Evolutionary conservation across 2,329 filamentous ascomycete species (phyloP).

Genomic region (Sporothrix curviconia): DNA sequence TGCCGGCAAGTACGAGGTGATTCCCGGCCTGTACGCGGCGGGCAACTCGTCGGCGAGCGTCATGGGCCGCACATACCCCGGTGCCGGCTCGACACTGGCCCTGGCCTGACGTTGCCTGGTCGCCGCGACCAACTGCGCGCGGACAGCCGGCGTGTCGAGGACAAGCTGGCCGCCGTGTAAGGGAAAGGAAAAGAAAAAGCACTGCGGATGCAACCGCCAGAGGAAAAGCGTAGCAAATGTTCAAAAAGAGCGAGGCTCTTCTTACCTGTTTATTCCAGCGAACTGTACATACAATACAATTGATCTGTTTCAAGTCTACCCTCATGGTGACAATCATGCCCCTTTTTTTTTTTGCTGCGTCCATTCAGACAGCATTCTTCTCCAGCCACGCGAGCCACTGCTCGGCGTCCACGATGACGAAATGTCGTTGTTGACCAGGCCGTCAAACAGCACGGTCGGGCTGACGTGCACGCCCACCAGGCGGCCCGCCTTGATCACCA

Average conservation of each 20-base stretch:
- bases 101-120: conserved; percentile 31
- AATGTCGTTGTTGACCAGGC: conserved; percentile 71
- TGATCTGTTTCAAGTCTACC: background rate
- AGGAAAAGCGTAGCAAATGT: too few species aligned
- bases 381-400: conserved; percentile 83
- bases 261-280: too few species aligned
- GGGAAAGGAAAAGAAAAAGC: background rate
- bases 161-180: conserved; percentile 2
- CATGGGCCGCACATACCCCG: conserved; percentile 30
- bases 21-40: conserved; percentile 71
- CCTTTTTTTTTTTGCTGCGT: background rate
- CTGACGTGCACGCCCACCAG: conserved; percentile 82
- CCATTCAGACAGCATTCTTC: conserved; percentile 41
- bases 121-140: conserved; percentile 17
- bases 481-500: conserved; percentile 72
- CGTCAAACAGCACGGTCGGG: conserved; percentile 83
- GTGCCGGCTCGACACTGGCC: conserved; percentile 31
- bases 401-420: conserved; percentile 70
- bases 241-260: too few species aligned
- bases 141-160: background rate
- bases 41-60: conserved; percentile 29
- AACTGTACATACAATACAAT: background rate
- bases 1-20: conserved; percentile 29
- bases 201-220: background rate
- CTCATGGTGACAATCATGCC: background rate